Evolutionary conservation across 257 asterid species (phyloP).

Genomic region (Gynochthodes officinalis): DNA sequence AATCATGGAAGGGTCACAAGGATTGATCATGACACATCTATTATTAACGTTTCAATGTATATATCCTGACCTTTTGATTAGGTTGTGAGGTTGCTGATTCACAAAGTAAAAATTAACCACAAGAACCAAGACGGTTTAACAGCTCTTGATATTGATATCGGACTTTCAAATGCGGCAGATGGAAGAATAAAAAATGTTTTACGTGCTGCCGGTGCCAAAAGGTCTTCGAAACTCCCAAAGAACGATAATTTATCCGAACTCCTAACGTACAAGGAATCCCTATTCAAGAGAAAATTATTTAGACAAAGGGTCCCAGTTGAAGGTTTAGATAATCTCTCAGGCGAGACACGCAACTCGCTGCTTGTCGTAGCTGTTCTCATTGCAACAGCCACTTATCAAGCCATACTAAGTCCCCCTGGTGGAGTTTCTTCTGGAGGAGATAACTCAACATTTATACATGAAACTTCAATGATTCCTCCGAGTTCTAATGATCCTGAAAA

Average conservation of each 20-base stretch:
- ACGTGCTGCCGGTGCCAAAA: neutral
- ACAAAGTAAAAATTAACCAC: neutral
- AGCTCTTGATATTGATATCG: conserved; percentile 11
- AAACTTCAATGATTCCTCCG: neutral
- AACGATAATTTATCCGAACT: neutral
- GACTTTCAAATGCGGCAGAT: neutral
- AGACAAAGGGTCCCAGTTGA: neutral
- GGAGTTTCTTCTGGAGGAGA: neutral
- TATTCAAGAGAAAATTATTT: neutral
- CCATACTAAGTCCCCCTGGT: neutral
- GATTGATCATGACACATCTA: too few species aligned
- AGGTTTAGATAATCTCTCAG: neutral
- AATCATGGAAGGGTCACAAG: too few species aligned
- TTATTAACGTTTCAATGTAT: too few species aligned
- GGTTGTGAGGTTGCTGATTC: conserved; percentile 12
- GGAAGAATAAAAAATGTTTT: neutral
- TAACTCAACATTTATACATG: neutral
- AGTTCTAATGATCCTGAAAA: too few species aligned
- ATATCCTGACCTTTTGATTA: too few species aligned
- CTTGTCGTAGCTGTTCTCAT: neutral
- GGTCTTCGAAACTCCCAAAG: neutral
- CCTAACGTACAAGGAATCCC: neutral
- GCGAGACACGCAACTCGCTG: neutral
- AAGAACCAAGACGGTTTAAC: conserved; percentile 3
- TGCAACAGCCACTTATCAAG: neutral